Conservation (phyloP, 257 asterid genomes). For the Misopates orontium region DNA sequence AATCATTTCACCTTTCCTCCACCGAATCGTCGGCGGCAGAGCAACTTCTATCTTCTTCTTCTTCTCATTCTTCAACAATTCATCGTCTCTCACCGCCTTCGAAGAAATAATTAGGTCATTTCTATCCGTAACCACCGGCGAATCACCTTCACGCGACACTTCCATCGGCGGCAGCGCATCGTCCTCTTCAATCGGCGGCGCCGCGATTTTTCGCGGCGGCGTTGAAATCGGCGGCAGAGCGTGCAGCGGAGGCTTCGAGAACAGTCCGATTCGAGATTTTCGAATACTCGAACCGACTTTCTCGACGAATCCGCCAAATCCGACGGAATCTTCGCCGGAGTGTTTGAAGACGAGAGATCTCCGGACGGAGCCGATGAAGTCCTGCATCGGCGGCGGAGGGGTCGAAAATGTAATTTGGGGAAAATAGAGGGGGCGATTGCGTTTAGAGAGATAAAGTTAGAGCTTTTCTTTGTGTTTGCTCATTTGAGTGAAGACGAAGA, state of each 20-base stretch:
- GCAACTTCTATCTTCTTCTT: conserved; percentile 28
- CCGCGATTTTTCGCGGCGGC: conserved; percentile 27
- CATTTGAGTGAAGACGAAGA: conserved; percentile 23
- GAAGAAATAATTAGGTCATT: conserved; percentile 36
- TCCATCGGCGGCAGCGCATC: conserved; percentile 48
- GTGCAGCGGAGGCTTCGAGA: conserved; percentile 52
- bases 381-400: conserved; percentile 50
- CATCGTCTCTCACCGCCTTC: conserved; percentile 18
- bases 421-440: not conserved
- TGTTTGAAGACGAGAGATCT: conserved; percentile 79
- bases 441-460: conserved; percentile 23
- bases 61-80: not conserved
- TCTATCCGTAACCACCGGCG: conserved; percentile 38
- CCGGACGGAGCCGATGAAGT: conserved; percentile 81
- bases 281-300: conserved; percentile 77
- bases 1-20: conserved; percentile 91
- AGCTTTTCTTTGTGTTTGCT: conserved; percentile 36
- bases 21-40: conserved; percentile 57
- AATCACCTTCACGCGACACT: conserved; percentile 37
- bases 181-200: conserved; percentile 28
- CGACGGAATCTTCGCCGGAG: conserved; percentile 44
- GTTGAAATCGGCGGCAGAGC: conserved; percentile 52
- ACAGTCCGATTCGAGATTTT: conserved; percentile 71
- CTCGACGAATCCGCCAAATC: conserved; percentile 70
- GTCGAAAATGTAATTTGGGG: conserved; percentile 14